Conservation (phyloP, 331 rosid genomes). For the Malus hybrid region DNA sequence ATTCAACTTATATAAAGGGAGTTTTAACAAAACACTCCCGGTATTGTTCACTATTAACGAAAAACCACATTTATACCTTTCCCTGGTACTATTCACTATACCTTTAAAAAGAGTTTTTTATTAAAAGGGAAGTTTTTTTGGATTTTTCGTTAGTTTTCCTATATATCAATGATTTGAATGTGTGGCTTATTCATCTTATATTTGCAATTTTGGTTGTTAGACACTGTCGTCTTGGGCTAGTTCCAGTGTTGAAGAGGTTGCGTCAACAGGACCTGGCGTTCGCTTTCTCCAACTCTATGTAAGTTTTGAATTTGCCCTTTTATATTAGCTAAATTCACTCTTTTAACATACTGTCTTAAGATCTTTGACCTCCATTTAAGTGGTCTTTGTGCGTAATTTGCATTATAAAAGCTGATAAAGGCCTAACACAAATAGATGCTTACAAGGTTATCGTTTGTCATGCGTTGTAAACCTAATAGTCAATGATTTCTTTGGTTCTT, state of each 20-base stretch:
- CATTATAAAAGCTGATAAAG: neutral
- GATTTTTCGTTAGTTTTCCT: too few species aligned
- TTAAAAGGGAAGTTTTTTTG: too few species aligned
- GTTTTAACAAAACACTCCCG: too few species aligned
- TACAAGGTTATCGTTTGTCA: neutral
- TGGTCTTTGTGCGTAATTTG: neutral
- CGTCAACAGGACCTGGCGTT: conserved; percentile 98
- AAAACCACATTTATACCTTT: too few species aligned
- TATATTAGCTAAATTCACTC: too few species aligned
- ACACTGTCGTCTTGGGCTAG: conserved; percentile 94
- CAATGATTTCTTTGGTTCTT: neutral
- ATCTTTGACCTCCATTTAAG: neutral
- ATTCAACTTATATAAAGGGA: too few species aligned
- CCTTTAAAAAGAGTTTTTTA: too few species aligned
- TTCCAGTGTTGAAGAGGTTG: conserved; percentile 95
- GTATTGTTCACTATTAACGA: too few species aligned
- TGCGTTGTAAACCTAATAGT: neutral
- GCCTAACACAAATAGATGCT: neutral
- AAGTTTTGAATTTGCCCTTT: conserved; percentile 14
- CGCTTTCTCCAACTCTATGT: conserved; percentile 96
- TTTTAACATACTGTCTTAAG: too few species aligned
- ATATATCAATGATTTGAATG: too few species aligned
- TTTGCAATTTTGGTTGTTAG: conserved; percentile 31
- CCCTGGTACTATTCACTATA: too few species aligned
- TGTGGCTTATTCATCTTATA: neutral